Evolutionary conservation across 2,329 filamentous ascomycete species (phyloP).

Genomic region (Botrytis porri): DNA sequence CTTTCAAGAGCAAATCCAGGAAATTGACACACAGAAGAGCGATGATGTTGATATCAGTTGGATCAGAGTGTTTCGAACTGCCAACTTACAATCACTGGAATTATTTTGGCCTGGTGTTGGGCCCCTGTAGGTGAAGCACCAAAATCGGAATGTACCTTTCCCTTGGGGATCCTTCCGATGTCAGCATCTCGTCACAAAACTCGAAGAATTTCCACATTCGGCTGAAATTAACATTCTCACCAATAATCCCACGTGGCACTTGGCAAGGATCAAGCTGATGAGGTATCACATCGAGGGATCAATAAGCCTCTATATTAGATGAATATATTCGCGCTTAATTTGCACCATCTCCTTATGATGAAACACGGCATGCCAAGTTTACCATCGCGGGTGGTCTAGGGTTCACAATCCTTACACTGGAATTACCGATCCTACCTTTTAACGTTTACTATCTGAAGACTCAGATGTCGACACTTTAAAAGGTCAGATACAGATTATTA

Average conservation of each 20-base stretch:
- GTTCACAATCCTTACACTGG: background rate
- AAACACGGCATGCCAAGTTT: background rate
- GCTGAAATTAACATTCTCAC: background rate
- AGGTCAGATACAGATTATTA: background rate
- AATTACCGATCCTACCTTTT: background rate
- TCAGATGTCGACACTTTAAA: background rate
- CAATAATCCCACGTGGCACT: background rate
- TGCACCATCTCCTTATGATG: background rate
- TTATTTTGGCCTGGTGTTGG: background rate
- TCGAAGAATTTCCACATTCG: background rate
- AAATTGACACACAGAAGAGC: background rate
- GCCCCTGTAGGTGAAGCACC: background rate
- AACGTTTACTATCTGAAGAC: background rate
- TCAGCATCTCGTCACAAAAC: conserved; percentile 1
- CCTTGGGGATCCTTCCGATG: background rate
- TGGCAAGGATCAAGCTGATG: background rate
- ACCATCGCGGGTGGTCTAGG: background rate
- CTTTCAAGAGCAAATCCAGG: background rate
- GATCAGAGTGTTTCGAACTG: background rate
- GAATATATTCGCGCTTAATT: background rate
- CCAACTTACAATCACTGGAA: background rate
- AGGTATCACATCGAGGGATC: background rate
- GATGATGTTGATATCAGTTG: background rate
- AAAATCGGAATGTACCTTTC: background rate
- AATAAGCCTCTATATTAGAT: background rate